Conservation (phyloP, 1,284 basidiomycete species). For the Ceratorhiza oryzae-sativae region DNA sequence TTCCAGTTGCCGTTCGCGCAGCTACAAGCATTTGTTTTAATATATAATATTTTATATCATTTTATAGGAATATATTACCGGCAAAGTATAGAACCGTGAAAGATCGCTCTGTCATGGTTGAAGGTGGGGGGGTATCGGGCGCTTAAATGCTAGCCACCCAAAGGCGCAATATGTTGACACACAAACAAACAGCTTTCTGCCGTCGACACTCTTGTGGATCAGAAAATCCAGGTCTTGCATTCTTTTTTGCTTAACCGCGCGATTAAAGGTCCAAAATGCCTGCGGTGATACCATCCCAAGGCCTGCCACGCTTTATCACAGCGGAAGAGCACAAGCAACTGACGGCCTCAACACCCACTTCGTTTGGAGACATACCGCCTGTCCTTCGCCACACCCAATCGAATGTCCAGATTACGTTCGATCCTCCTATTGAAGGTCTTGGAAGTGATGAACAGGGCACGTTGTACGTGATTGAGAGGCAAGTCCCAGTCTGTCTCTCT, state of each 20-base stretch:
- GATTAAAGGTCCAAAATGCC: conserved; percentile 39
- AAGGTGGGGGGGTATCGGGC: neutral
- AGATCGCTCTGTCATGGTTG: conserved; percentile 14
- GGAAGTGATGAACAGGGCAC: conserved; percentile 65
- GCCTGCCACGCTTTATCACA: conserved; percentile 65
- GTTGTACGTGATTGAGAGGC: conserved; percentile 86
- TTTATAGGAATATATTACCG: neutral
- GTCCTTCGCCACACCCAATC: conserved; percentile 76
- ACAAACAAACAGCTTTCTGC: conserved; percentile 10
- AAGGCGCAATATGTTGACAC: neutral
- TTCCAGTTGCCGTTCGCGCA: conserved; percentile 22
- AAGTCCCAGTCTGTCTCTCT: conserved; percentile 42
- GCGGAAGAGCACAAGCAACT: conserved; percentile 71
- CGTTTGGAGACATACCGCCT: conserved; percentile 82
- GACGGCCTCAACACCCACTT: conserved; percentile 76
- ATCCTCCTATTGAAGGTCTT: conserved; percentile 70
- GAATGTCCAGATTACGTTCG: conserved; percentile 68
- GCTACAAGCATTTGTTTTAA: no score
- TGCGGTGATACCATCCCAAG: conserved; percentile 51
- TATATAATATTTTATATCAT: no score
- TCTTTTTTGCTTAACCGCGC: neutral
- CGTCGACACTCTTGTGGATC: neutral
- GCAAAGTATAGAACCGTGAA: conserved; percentile 31
- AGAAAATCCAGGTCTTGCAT: neutral
- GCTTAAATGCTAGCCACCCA: neutral